Percentiles rank a stretch among this genome's conserved stretches.
Conservation (phyloP, 163 green algal genomes). For the Coccomyxa subellipsoidea region DNA sequence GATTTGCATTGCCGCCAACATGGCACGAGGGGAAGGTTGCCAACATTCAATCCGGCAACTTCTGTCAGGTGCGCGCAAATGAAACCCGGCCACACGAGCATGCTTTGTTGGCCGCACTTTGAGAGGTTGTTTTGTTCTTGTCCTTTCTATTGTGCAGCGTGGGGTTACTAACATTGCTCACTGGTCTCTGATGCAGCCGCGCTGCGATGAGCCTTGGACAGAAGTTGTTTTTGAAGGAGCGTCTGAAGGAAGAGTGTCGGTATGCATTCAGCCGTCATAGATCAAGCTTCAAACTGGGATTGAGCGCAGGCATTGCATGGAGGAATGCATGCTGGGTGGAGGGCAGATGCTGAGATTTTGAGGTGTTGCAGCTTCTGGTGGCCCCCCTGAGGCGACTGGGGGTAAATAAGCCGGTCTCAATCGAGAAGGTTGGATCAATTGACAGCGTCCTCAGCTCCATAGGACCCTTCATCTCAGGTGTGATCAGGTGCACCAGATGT, state of each 20-base stretch:
- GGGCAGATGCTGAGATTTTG: too few relatives aligned
- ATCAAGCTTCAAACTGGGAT: too few relatives aligned
- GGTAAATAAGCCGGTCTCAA: constrained; percentile 39
- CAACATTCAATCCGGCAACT: constrained; percentile 65
- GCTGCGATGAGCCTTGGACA: constrained; percentile 74
- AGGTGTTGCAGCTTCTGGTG: constrained; percentile 57
- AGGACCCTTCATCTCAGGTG: constrained; percentile 61
- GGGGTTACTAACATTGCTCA: neutral
- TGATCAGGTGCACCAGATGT: neutral
- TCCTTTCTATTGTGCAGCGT: too few relatives aligned
- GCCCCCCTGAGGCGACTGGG: constrained; percentile 58
- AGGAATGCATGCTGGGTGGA: too few relatives aligned
- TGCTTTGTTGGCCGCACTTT: too few relatives aligned
- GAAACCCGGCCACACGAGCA: too few relatives aligned
- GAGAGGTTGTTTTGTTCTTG: too few relatives aligned
- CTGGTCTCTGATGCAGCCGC: constrained; percentile 33
- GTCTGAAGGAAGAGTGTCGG: constrained; percentile 42
- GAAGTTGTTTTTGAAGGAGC: constrained; percentile 61
- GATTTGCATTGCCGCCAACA: constrained; percentile 53
- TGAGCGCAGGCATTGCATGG: too few relatives aligned
- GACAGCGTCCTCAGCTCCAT: constrained; percentile 51
- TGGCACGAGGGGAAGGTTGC: constrained; percentile 56
- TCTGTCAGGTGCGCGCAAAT: constrained; percentile 52
- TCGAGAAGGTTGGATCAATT: constrained; percentile 57
- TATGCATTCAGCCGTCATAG: too few relatives aligned